A percentile compares a stretch with the other conserved stretches of the same genome.
phyloP scores from a whole-genome alignment of 1,139 yeast species.

The Sugiyamaella japonica region DNA sequence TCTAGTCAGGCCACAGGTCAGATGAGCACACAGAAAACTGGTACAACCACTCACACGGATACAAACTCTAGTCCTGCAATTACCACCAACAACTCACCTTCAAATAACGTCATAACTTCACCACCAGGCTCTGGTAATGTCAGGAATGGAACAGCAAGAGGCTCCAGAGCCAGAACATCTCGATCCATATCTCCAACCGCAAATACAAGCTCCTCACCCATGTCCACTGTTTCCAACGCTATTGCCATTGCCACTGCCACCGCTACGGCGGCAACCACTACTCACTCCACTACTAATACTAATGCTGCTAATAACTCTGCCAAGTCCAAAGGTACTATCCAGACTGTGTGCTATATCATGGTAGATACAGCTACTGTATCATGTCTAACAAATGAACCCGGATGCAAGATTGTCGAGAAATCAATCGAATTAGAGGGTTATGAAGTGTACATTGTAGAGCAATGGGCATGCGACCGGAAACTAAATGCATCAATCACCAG shows the following conservation, averaged over 20 bases:
- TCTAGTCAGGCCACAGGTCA: neutral
- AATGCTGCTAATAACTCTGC: no score
- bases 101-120: neutral
- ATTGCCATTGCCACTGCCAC: neutral
- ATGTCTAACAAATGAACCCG: conserved; percentile 23
- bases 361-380: conserved; percentile 27
- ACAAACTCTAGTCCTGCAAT: neutral
- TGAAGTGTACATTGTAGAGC: conserved; percentile 88
- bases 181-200: conserved; percentile 2
- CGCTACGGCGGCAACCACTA: neutral
- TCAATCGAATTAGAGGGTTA: conserved; percentile 52
- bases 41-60: neutral
- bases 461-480: conserved; percentile 80
- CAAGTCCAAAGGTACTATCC: neutral
- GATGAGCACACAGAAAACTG: neutral
- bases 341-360: conserved; percentile 22
- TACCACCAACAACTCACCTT: neutral
- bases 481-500: conserved; percentile 70
- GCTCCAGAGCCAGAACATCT: conserved; percentile 2
- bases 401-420: conserved; percentile 25
- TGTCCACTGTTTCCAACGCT: neutral
- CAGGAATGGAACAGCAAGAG: neutral
- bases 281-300: neutral
- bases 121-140: neutral
- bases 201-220: neutral